phyloP scores from a whole-genome alignment of 306 rosid species.

The Inga oerstediana region DNA sequence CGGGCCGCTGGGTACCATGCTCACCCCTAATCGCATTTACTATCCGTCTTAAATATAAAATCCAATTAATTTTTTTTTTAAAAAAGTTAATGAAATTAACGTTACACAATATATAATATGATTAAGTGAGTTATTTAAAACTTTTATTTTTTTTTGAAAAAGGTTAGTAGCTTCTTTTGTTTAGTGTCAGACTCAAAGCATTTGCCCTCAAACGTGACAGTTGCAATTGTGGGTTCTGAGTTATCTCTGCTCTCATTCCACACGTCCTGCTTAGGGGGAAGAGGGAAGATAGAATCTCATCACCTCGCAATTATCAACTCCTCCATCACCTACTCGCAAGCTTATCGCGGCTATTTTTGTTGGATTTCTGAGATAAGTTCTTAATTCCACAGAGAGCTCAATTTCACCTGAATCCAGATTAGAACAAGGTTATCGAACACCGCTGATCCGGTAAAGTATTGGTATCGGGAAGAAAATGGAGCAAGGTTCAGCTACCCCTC shows the following conservation, averaged over 20 bases:
- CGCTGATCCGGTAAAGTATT: not conserved
- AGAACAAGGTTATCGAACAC: not conserved
- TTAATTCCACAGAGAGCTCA: not conserved
- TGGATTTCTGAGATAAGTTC: not conserved
- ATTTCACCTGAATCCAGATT: not conserved
- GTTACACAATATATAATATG: no score
- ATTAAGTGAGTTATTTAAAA: no score
- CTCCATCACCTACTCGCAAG: not conserved
- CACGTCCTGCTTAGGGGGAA: not conserved
- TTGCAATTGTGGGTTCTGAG: not conserved
- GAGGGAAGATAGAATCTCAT: not conserved
- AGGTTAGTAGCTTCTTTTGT: not conserved
- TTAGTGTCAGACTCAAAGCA: not conserved
- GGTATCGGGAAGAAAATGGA: slow-evolving; percentile 25
- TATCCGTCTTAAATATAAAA: no score
- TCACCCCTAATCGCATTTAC: no score
- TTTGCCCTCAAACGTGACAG: not conserved
- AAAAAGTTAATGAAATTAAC: no score
- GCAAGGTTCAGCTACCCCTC: slow-evolving; percentile 32
- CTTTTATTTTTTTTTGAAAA: no score
- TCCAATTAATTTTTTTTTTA: no score
- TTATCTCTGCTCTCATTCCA: not conserved
- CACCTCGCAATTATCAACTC: not conserved
- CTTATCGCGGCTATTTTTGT: not conserved
- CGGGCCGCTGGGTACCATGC: fast-evolving